Evolutionary conservation across 164 flowering plant species (phyloP), one percentile per base, ranked within the genome.

Genomic region (Vitis cinerea): DNA sequence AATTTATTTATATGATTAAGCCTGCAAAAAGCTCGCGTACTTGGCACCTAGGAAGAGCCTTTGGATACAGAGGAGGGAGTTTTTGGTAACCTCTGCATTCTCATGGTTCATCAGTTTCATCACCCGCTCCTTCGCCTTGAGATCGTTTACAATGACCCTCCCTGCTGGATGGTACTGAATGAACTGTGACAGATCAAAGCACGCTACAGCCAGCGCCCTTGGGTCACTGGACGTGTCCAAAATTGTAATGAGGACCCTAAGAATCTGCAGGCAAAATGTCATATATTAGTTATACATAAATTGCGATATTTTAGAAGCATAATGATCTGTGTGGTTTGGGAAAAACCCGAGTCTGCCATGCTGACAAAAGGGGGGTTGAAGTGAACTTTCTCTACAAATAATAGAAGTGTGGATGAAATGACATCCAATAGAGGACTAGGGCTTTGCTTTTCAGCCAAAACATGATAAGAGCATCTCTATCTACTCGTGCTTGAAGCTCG

Each of bases 11-110:
- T 12, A 15, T 23, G 12, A 64, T 71, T 61, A 94, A 51, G 73
- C 88, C 81, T 92, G 99, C 88, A 94, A 81, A 81, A 94, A 94
- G 86, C 99, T 92, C 0, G 99, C 95, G 64, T 94, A 94, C 80
- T 92, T 94, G 71, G 99, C 85, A 23, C 99, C 99, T 10, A 94
- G 84, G 85, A 94, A 90, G 47, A 94, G 98, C 90, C 98, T 90
- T 70, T 94, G 99, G 19, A 89, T 79, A 65, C 99, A 91, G 31
- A 94, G 93, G 31, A 94, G 79, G 8, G 98, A 91, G 70, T 88
- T 91, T 80, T 92, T 94, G 15, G 97, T 92, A 31, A 92, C 97
- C 82, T 92, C 97, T 1, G 91, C 79, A 73, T 85, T 92, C 76
- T 92, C 94, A 62, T 94, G 98, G 77, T 83, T 90, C 98, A 92